Base-by-base conservation (phyloP, 1,284 basidiomycete genomes). In the Marasmius fiardii region DNA sequence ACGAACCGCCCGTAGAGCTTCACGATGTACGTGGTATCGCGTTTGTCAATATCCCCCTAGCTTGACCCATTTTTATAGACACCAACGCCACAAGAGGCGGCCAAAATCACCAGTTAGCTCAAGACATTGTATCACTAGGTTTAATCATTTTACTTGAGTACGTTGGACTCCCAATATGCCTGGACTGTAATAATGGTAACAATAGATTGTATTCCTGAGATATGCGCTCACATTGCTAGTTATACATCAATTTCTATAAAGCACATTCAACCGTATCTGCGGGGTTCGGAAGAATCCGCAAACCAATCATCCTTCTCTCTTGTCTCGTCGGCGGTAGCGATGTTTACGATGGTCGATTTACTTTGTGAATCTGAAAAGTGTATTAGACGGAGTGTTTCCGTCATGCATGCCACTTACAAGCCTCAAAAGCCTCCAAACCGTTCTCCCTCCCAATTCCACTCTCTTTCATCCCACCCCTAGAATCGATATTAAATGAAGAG, bases 371-470 rank as follows among this genome's bases (percentile, higher is more conserved):
- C 90, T 89, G 65, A 14, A 57, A 14, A 56, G 54, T 43, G 55
- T 58, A 28, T 52, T 49, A 21, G 41, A 58, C 23, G 60, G 47
- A 18, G n/a, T 10, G 26, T 35, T 23, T 39, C 26, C 44, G 43
- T n/a, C 20, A 55, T 56, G 20, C 37, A 53, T 28, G 33, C 4
- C 21, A 76, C 88, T 61, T 57, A 90, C 89, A 92, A 58, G 86
- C 78, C 66, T 88, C 80, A 56, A 85, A 82, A 10, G 90, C 89
- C 64, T 93, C 90, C 4, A 88, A 57, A 1, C 91, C 91, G 60
- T 93, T 93, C 65, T 93, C 90, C 58, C 90, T 72, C 2, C 90
- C 90, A 53, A 91, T 86, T 1, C 90, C 90, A 61, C 89, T 92
- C 60, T 88, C 84, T 65, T 91, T 91, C 86, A 90, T 89, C 16